Evolutionary conservation across 108 stramenopile genomes (phyloP), one percentile per base, ranked within the genome.

Genomic region (Pseudonitzschia delicatissima): DNA sequence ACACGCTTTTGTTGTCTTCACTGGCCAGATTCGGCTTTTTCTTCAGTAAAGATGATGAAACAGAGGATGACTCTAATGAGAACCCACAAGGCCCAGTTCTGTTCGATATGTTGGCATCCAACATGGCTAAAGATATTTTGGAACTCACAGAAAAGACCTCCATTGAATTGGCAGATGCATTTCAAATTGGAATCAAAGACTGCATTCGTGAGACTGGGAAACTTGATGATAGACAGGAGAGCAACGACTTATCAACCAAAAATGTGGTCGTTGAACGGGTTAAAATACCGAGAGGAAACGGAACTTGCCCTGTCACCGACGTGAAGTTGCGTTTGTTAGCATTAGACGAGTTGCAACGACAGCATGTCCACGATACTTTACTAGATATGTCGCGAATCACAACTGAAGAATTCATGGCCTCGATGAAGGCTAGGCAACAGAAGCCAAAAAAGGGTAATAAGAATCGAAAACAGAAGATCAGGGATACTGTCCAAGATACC

Each of bases 61-160:
- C 26, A 59, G 28, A 21, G 1, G 25, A 29, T 3, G 36, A 18
- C 17, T 83, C 80, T n/a, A 81, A 74, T 59, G 45, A 40, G 17
- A 34, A 72, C 36, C 47, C 69, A n/a, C 34, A 52, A 62, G 89
- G 89, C 8, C 86, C 88, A 8, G 60, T 52, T 27, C 58, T 94
- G 8, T 89, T 94, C 71, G 83, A 94, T 69, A 78, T 83, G 60
- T 62, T 94, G 49, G 77, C 74, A 7, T 48, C 64, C 4, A 78
- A 86, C 67, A 91, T 94, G 89, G 78, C 85, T 17, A 67, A 68
- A 5, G 88, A 90, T 57, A 69, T 81, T 7, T 62, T 89, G 36
- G 92, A 94, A 66, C 79, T 94, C 35, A 69, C 86, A 11, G 74
- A 76, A 33, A 69, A 71, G 33, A 66, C 83, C 34, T 84, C 83